Evolutionary conservation across 345 rosid species (phyloP), one percentile per base, ranked within the genome.

Genomic region (Litchi chinensis): DNA sequence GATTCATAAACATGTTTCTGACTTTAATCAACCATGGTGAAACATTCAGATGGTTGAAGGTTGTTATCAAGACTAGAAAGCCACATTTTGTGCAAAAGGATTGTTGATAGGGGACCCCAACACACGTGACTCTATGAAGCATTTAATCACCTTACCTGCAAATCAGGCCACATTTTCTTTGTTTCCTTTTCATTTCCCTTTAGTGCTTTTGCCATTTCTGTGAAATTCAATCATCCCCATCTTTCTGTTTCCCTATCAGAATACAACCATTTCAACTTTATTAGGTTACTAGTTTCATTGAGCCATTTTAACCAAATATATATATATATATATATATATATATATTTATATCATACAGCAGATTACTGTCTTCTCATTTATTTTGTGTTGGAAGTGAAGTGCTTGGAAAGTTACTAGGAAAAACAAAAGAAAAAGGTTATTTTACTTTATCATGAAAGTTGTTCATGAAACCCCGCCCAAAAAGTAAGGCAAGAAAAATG

Each of bases 101-200:
- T 65, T 65, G 71, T 70, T 57, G 68, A 69, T 41, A 19, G 63
- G 87, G 87, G 83, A 48, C 87, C 85, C 79, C 37, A 21, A 43
- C 48, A 48, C 83, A 82, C 79, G 83, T 79, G 81, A 68, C 67
- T 10, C 73, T 68, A 72, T 22, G 3, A 67, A 43, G 22, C 67
- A 18, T 75, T 37, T 48, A 39, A 26, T 66, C 71, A 39, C 11
- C 44, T 11, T 37, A n/a, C 13, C 78, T 15, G 24, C 19, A 46
- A 64, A 65, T n/a, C 39, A 15, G 69, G 71, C 43, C 74, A 24
- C n/a, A 10, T 70, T n/a, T 21, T 75, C 41, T 50, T 56, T 32
- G 19, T 40, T 46, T 44, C 64, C 39, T 41, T 60, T 80, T 66
- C 65, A 43, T 54, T 16, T 37, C 56, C 64, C 56, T 77, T 22